A percentile compares a stretch with the other conserved stretches of the same genome.
Conservation (phyloP, 257 asterid genomes). For the Solanum sitiens region DNA sequence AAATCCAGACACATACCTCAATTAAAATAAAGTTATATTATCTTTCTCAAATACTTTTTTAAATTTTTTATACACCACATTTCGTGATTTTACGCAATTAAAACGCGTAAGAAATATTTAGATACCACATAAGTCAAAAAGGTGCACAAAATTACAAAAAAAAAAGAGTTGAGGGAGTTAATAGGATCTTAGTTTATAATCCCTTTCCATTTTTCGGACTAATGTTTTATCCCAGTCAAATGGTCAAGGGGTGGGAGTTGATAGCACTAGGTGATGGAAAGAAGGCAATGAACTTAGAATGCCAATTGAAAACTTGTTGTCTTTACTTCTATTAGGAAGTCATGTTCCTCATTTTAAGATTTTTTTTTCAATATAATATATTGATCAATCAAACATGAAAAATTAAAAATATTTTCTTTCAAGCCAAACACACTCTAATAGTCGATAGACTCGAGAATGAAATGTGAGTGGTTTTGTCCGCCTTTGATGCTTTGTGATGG, state of each 20-base stretch:
- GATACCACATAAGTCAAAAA: fast-evolving
- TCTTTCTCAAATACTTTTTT: too few relatives aligned
- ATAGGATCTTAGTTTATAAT: too few relatives aligned
- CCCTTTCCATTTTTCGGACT: not conserved
- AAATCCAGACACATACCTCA: too few relatives aligned
- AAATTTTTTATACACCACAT: fast-evolving
- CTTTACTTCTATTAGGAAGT: not conserved
- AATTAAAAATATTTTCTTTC: not conserved
- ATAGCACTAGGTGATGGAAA: not conserved
- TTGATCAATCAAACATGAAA: not conserved
- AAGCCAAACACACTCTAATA: not conserved
- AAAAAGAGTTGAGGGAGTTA: too few relatives aligned
- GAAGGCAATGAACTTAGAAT: not conserved
- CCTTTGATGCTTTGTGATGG: not conserved
- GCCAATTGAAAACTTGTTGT: not conserved
- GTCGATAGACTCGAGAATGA: not conserved
- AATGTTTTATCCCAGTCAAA: not conserved
- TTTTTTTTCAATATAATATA: too few relatives aligned
- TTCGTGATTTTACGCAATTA: fast-evolving
- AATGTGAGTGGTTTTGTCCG: not conserved
- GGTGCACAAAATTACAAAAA: too few relatives aligned
- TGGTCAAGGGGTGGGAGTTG: not conserved
- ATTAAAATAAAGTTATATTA: too few relatives aligned
- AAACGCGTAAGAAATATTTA: fast-evolving
- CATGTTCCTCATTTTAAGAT: not conserved